Percentiles rank a stretch among this genome's conserved stretches.
Conservation (phyloP, 495 filamentous ascomycete species). For the Penicillium paxilli region DNA sequence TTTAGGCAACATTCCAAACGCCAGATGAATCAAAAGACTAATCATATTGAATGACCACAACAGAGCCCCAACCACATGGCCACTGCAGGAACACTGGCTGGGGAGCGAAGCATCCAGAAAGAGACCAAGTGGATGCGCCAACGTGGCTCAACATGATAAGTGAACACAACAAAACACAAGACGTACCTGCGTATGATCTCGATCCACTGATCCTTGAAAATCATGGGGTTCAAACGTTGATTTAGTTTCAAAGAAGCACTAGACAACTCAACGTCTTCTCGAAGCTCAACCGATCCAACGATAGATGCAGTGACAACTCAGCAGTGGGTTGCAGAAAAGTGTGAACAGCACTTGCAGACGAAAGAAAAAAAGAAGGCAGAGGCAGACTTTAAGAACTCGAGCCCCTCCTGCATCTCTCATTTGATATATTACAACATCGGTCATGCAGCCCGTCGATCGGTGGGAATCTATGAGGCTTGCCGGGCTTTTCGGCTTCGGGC, state of each 20-base stretch:
- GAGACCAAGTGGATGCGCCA: not conserved
- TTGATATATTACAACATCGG: slow-evolving; percentile 52
- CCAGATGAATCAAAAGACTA: no score
- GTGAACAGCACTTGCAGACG: slow-evolving; percentile 32
- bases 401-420: slow-evolving; percentile 51
- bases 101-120: not conserved
- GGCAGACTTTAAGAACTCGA: slow-evolving; percentile 39
- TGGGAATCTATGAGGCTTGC: slow-evolving; percentile 34
- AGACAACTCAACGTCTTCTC: not conserved
- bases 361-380: slow-evolving; percentile 34
- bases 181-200: slow-evolving; percentile 19
- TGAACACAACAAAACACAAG: not conserved
- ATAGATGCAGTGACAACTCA: slow-evolving; percentile 30
- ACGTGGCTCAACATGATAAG: slow-evolving; percentile 1
- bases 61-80: slow-evolving; percentile 25
- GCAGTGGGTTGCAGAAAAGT: slow-evolving; percentile 21
- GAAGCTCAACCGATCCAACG: slow-evolving; percentile 4
- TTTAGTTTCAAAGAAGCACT: not conserved
- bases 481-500: slow-evolving; percentile 24
- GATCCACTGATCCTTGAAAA: slow-evolving; percentile 20
- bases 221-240: slow-evolving; percentile 13
- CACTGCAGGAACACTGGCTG: slow-evolving; percentile 15
- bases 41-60: not conserved
- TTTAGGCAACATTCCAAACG: no score
- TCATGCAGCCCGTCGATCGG: slow-evolving; percentile 52